Conservation (phyloP, 2,329 filamentous ascomycete species). For the Didymella lethalis region DNA sequence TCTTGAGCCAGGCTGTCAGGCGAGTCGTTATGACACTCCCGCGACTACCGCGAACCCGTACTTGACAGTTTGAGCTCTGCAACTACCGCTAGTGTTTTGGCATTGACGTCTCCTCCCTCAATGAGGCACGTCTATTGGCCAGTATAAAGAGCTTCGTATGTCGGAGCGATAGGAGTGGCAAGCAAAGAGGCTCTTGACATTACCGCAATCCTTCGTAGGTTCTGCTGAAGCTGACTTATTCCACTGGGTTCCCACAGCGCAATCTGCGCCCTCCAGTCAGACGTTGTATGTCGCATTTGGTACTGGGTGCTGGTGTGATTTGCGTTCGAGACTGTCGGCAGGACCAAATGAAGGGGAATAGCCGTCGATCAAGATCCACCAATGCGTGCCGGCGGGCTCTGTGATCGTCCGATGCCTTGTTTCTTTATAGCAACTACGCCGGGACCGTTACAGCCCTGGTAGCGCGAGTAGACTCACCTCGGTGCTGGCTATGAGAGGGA, state of each 20-base stretch:
- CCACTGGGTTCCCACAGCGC: not conserved
- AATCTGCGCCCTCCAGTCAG: not conserved
- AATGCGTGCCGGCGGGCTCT: slow-evolving; percentile 9
- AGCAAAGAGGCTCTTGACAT: not conserved
- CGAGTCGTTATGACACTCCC: slow-evolving; percentile 15
- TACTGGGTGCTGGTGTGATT: slow-evolving; percentile 9
- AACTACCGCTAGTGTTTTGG: slow-evolving; percentile 18
- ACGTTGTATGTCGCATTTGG: slow-evolving; percentile 1
- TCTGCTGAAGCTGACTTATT: not conserved
- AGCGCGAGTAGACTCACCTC: not conserved
- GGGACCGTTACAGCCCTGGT: not conserved
- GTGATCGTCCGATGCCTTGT: slow-evolving; percentile 7
- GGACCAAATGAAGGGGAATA: slow-evolving; percentile 14
- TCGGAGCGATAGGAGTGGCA: not conserved
- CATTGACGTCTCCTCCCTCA: slow-evolving; percentile 7
- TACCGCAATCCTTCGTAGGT: not conserved
- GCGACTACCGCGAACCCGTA: slow-evolving; percentile 9
- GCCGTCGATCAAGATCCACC: slow-evolving; percentile 20
- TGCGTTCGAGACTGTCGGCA: slow-evolving; percentile 5
- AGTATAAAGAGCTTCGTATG: not conserved
- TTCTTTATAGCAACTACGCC: slow-evolving; percentile 2
- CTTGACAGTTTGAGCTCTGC: slow-evolving; percentile 2
- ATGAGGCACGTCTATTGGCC: slow-evolving; percentile 8
- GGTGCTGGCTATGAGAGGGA: not conserved
- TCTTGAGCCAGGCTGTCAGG: slow-evolving; percentile 8